Percentiles rank a stretch among this genome's conserved stretches.
These are phyloP conservation scores for Suhomyces yuchorum DNA, from an alignment of 1,139 yeast genomes.

Conservation along the genomic window DNA sequence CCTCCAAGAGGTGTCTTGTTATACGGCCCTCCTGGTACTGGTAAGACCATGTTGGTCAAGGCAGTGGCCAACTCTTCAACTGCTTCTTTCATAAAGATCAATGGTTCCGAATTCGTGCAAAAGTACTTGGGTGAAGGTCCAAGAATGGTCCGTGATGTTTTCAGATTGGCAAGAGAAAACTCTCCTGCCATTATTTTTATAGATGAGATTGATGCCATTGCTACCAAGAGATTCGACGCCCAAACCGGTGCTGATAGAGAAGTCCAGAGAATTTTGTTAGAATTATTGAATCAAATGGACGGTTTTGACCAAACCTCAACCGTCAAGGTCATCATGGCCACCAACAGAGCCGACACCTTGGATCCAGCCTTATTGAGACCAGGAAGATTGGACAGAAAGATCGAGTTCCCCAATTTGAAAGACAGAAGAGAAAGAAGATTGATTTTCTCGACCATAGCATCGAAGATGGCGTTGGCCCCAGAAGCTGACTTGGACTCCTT, in stretches of 20 bases:
- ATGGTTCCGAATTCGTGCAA: slow-evolving; percentile 97
- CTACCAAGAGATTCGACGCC: slow-evolving; percentile 98
- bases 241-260: slow-evolving; percentile 99
- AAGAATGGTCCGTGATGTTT: slow-evolving; percentile 98
- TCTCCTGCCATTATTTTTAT: slow-evolving; percentile 95
- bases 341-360: slow-evolving; percentile 95
- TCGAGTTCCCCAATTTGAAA: slow-evolving; percentile 92
- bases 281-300: slow-evolving; percentile 97
- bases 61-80: slow-evolving; percentile 98
- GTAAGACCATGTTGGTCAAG: slow-evolving; percentile 97
- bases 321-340: slow-evolving; percentile 98
- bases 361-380: slow-evolving; percentile 98
- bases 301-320: slow-evolving; percentile 96
- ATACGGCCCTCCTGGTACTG: slow-evolving; percentile 99
- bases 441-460: slow-evolving; percentile 94
- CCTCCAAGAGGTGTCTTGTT: slow-evolving; percentile 97
- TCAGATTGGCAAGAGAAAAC: slow-evolving; percentile 94
- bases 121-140: slow-evolving; percentile 99
- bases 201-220: slow-evolving; percentile 90
- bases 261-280: slow-evolving; percentile 96
- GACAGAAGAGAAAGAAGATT: slow-evolving; percentile 97
- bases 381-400: slow-evolving; percentile 97
- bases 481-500: slow-evolving; percentile 95
- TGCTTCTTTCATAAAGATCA: slow-evolving; percentile 94
- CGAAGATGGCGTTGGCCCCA: slow-evolving; percentile 96